Evolutionary conservation across 2,329 filamentous ascomycete genomes (phyloP), one percentile per base, ranked within the genome.

Genomic region (Epichloe typhina): DNA sequence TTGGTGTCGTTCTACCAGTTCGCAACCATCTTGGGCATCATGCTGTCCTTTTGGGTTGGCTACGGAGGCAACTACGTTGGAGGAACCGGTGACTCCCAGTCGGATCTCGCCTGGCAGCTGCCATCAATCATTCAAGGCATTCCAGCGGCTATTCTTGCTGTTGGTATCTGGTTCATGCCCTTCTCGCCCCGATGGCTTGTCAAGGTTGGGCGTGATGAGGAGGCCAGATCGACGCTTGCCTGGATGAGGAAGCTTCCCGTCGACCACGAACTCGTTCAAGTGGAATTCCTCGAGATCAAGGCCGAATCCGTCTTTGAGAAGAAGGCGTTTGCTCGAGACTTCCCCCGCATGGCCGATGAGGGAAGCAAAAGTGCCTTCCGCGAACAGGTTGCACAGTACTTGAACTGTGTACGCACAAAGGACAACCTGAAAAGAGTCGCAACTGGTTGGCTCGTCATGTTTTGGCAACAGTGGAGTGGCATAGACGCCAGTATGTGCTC

Each of bases 201-300:
- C 40, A 82, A 88, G 63, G 80, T 85, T 59, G 73, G 72, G 51
- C 82, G 84, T 11, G 84, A 89, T 57, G 73, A 75, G 0, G 85
- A 90, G 63, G 84, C 83, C 4, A 50, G 66, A 50, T 64, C 68
- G 50, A 66, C 36, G 0, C 74, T 91, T 1, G 76, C 84, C 0
- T 73, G 63, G 50, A 76, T 91, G 7, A 80, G 86, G 36, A 75
- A 74, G 5, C 72, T 88, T 0, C 64, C 77, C 0, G 60, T 69
- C 13, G 76, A 84, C 54, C 74, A 88, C 58, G 80, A 86, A 46
- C 72, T 85, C 0, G 75, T 91, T 36, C 78, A 85, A 56, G 71
- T 87, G 3, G 86, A 91, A 60, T 88, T 84, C 60, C 75, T 87
- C n/a, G 86, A 91, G 63, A 90, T 91, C 68, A 87, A 87, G 64